Conservation (phyloP, 768 basidiomycete genomes). For the Phanerochaete sordida region DNA sequence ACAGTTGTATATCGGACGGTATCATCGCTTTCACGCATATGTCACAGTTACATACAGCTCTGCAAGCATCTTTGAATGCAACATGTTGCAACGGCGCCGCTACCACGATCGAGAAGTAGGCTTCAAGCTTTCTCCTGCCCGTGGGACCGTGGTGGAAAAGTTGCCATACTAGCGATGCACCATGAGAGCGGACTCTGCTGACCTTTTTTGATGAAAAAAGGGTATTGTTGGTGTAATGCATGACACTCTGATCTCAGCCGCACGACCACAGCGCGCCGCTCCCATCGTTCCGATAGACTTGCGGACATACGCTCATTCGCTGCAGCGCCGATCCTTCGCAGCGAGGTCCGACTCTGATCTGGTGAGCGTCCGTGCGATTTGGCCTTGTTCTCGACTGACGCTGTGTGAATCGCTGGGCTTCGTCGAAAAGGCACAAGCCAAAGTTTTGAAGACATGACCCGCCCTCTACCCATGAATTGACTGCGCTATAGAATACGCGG, state of each 20-base stretch:
- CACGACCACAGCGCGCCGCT: too few species aligned
- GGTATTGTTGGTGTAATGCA: too few species aligned
- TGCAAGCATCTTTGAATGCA: too few species aligned
- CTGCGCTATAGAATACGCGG: neutral
- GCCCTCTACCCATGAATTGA: neutral
- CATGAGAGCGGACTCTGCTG: too few species aligned
- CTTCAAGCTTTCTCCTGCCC: neutral
- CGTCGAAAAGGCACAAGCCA: too few species aligned
- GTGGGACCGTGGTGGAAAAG: neutral
- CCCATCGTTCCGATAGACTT: neutral
- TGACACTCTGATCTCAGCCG: too few species aligned
- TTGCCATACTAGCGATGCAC: neutral
- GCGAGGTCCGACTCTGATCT: neutral
- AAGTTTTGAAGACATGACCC: neutral
- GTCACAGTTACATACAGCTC: neutral
- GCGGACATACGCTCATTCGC: neutral
- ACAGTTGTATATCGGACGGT: conserved; percentile 1
- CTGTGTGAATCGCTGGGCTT: neutral
- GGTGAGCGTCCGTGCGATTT: conserved; percentile 1
- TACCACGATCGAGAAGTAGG: too few species aligned
- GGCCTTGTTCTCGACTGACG: neutral
- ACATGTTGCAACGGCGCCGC: too few species aligned
- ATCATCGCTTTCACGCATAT: neutral
- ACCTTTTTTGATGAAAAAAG: too few species aligned
- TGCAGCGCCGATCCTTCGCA: neutral